Base-by-base conservation (phyloP, 352 stramenopile genomes). In the Globisporangium heterothallicum region DNA sequence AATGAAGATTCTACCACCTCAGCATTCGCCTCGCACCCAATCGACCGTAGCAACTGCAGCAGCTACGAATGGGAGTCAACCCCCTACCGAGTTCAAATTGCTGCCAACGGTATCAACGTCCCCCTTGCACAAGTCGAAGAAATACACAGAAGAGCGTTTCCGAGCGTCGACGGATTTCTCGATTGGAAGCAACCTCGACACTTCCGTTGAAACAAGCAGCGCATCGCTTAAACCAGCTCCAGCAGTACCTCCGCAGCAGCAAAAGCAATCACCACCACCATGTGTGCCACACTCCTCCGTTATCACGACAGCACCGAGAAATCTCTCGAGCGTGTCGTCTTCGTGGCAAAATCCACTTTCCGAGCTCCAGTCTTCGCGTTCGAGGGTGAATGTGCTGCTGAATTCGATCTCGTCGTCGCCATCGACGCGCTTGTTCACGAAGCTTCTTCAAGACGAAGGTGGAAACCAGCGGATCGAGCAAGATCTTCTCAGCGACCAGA, bases 321-420 rank as follows among this genome's bases (percentile, higher is more conserved):
- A 21, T 26, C 19, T 48, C 9, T 38, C 45, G 19, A 52, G 30
- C 30, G 47, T 52, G 5, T 58, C 49, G 8, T 59, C 58, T 4
- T 34, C 41, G 10, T 57, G 58, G 54, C 54, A 68, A 14, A 72
- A 84, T 21, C 68, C 73, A 38, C 59, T 84, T 9, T 59, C 68
- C 0, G 71, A 72, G 41, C 70, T 81, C 32, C 56, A 66, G 19
- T 32, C 61, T 25, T 75, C 66, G 41, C 61, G 46, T 49, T 55
- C 66, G 53, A 61, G 69, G 4, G 61, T 79, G 4, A 83, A 78
- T 26, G 19, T 44, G 29, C 53, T 57, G 4, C 46, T 64, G 19
- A 44, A 44, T 36, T 38, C 32, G 12, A 41, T 59, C 30, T 75
- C 66, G 4, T 63, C 63, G 4, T 63, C 65, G 13, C 71, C 55